Evolutionary conservation across 164 flowering plant species (phyloP), one percentile per base, ranked within the genome.

Genomic region (Chimonanthus salicifolius): DNA sequence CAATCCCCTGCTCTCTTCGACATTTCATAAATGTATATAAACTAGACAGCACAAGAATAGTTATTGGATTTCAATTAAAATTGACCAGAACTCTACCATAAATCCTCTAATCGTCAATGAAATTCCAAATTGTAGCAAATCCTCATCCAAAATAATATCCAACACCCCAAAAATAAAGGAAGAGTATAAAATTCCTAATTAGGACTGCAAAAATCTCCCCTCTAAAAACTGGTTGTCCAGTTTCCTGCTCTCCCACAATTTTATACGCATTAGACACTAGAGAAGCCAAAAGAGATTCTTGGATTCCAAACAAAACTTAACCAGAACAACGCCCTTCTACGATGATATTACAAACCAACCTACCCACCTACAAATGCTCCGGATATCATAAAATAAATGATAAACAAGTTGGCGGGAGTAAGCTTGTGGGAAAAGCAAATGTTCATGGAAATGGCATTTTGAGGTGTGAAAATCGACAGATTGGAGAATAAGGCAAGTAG

Each of bases 401-500:
- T 66, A 33, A 66, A 66, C 16, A 66, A 18, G 64, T 75, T 21
- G 46, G 49, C 16, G 47, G 68, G 44, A 66, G 69, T 21, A 0
- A 15, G 33, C 47, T 21, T 62, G 54, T 48, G 15, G 43, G 16
- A 21, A 49, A 68, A 68, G 70, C n/a, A 48, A 68, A 9, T 4
- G 43, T 54, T 54, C 4, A 7, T 0, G 8, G 7, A 49, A 68
- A 6, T n/a, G 21, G 54, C 60, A 16, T n/a, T 13, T 68, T 68
- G 43, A 20, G 70, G 58, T 47, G 54, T 47, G 18, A 44, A 47
- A 48, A 68, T 48, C 8, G 70, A 68, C 70, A 74, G 78, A 77
- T 78, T 84, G 47, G 64, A 77, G 75, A 68, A 47, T 72, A 83
- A 80, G 84, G 67, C 80, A 81, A 74, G 78, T 78, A 66, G 84